Evolutionary conservation across 75 land plant genomes (phyloP).

Genomic region (Sequoia sempervirens): DNA sequence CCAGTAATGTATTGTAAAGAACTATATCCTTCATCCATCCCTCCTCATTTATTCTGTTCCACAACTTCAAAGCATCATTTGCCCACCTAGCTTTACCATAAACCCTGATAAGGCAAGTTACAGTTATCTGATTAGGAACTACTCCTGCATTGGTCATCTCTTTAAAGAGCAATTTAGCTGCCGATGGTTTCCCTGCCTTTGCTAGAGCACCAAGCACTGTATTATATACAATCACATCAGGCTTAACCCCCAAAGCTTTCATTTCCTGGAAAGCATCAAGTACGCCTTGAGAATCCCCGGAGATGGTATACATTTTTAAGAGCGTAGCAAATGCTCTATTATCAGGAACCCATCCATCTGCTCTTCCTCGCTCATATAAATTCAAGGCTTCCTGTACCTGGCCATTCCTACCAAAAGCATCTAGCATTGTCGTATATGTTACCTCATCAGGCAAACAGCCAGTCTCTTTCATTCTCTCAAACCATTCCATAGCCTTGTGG

Average conservation of each 20-base stretch:
- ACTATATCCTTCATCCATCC: constrained; percentile 62
- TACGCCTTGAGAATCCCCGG: constrained; percentile 70
- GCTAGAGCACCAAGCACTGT: constrained; percentile 60
- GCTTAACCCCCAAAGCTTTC: constrained; percentile 53
- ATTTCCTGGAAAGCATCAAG: constrained; percentile 63
- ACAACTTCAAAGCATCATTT: constrained; percentile 64
- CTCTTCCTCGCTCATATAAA: constrained; percentile 68
- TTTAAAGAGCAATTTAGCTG: constrained; percentile 57
- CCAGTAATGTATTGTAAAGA: constrained; percentile 77
- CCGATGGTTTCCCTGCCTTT: constrained; percentile 61
- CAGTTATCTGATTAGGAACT: constrained; percentile 64
- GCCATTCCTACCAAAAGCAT: constrained; percentile 66
- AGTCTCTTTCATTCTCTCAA: constrained; percentile 81
- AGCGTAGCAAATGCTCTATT: constrained; percentile 57
- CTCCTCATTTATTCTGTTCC: constrained; percentile 55
- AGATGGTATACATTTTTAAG: constrained; percentile 61
- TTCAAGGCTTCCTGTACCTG: constrained; percentile 65
- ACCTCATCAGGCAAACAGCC: constrained; percentile 86
- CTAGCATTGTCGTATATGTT: constrained; percentile 76
- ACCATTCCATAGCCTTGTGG: constrained; percentile 83
- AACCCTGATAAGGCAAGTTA: constrained; percentile 70
- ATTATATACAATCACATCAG: constrained; percentile 80
- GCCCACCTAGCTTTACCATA: constrained; percentile 74
- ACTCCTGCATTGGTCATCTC: constrained; percentile 67
- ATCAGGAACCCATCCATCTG: constrained; percentile 78